Base-by-base conservation (phyloP, 2,329 filamentous ascomycete genomes). In the Fusarium paranaense region DNA sequence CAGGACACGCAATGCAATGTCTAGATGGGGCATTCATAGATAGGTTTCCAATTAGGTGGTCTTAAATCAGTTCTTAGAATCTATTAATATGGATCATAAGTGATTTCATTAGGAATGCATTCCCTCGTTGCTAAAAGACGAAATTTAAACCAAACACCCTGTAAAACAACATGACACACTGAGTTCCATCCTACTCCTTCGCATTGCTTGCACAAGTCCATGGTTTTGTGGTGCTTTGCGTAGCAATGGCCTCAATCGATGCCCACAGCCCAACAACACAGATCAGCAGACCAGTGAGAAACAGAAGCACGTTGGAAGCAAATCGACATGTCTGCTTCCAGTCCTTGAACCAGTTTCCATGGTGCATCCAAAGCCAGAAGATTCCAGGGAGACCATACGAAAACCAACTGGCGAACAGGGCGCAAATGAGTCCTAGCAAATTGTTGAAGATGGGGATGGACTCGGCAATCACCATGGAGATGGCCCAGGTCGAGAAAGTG, bases 381-480 rank as follows among this genome's bases (percentile, higher is more conserved):
- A 83, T 78, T 3, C 86, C 86, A 0, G 86, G 85, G 1, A 87
- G 80, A 18, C 86, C 86, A 37, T 85, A 87, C 62, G 89, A 91
- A 80, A 94, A 94, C 91, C 92, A 93, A 63, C 87, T 90, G 22
- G 88, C 90, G 69, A 93, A 93, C 2, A 93, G 81, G 2, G 91
- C 87, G 33, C 85, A 86, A 75, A 94, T 89, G 38, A 94, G 82
- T 6, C 89, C 89, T 4, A 94, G 83, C 10, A 94, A 83, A 56
- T 90, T 86, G 78, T 89, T 90, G 83, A 94, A 95, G 58, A 90
- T 88, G 0, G 93, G 93, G 9, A 94, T 91, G 0, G 90, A 89
- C 78, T 92, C 88, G 6, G 92, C 91, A 67, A 95, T 91, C 67
- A 94, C 81, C 86, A 90, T 93, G 3, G 91, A 90, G 6, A 92